Evolutionary conservation across 176 grass and related monocot species (phyloP), one percentile per base, ranked within the genome.

Genomic region (Cenchrus americanus): DNA sequence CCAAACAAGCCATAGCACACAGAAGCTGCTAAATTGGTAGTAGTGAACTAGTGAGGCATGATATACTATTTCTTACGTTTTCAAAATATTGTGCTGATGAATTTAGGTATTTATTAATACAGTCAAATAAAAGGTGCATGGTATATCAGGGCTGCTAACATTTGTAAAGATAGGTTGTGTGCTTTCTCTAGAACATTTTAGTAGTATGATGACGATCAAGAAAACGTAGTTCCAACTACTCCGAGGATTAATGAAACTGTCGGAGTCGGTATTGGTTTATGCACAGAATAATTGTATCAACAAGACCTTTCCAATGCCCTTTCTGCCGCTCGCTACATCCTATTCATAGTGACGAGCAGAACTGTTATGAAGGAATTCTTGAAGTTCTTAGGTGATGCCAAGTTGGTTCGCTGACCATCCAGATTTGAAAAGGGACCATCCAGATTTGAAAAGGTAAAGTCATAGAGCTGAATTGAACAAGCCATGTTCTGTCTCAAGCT

Each of bases 151-250:
- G n/a, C 9, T 61, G 58, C 58, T 61, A 61, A 61, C 22, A 12
- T 61, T n/a, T 61, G 58, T 23, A 61, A 4, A 61, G 3, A 34
- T 30, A 66, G n/a, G 8, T 73, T 47, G 62, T 3, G 19, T 66
- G 65, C 54, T 37, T 27, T 66, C 17, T 71, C 55, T 14, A 43
- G 57, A 73, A 73, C 51, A 78, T 77, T 86, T 54, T 73, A 73
- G 48, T 14, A 66, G 19, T 14, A 63, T 72, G 73, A 82, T 66
- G 26, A 43, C 27, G 7, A 41, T 57, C 41, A 61, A 53, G 52
- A 69, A 68, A 80, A 61, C 7, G 7, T 66, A 34, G 26, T 81
- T 57, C 10, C 27, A 89, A 46, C 23, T 65, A 82, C 69, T 74
- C 19, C 24, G 32, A 78, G 6, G 14, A 5, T 47, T 65, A 63